These are phyloP conservation scores for Lactifluus piperatus DNA, from an alignment of 768 basidiomycete genomes.

Conservation along the genomic window DNA sequence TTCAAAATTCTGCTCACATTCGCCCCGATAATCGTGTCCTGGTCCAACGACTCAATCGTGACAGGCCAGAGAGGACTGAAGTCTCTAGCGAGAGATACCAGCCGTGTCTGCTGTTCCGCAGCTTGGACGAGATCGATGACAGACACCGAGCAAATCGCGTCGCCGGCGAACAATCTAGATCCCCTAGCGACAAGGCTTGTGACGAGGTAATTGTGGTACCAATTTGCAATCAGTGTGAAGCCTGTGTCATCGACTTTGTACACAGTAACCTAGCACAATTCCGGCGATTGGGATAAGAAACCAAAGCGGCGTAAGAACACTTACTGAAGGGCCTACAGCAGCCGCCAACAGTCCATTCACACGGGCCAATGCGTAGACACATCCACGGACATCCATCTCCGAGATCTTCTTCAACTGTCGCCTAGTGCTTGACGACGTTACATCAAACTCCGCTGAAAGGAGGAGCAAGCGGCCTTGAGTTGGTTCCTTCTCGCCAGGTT, in stretches of 20 bases:
- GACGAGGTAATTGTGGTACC: slow-evolving; percentile 81
- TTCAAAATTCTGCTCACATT: slow-evolving; percentile 45
- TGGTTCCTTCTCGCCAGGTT: slow-evolving; percentile 27
- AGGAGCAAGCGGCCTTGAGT: slow-evolving; percentile 54
- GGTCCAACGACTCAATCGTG: slow-evolving; percentile 48
- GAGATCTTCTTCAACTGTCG: slow-evolving; percentile 30
- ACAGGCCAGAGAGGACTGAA: slow-evolving; percentile 71
- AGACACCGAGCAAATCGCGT: slow-evolving; percentile 73
- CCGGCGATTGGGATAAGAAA: background rate
- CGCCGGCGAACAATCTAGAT: slow-evolving; percentile 58
- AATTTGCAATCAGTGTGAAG: slow-evolving; percentile 42
- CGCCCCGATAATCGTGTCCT: slow-evolving; percentile 54
- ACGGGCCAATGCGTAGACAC: slow-evolving; percentile 55
- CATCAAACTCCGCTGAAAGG: slow-evolving; percentile 33
- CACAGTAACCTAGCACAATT: slow-evolving; percentile 21
- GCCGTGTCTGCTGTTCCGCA: slow-evolving; percentile 29
- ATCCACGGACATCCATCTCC: slow-evolving; percentile 45
- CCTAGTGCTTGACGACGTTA: slow-evolving; percentile 20
- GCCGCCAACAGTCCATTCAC: slow-evolving; percentile 47
- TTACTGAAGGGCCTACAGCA: slow-evolving; percentile 69
- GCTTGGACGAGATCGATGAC: slow-evolving; percentile 42
- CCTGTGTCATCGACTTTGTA: slow-evolving; percentile 37
- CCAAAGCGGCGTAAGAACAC: slow-evolving; percentile 20
- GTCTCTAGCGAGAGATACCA: slow-evolving; percentile 54
- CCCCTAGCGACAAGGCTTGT: slow-evolving; percentile 51